Evolutionary conservation across 805 yeast genomes (phyloP).

Genomic region (Lipomyces kockii): DNA sequence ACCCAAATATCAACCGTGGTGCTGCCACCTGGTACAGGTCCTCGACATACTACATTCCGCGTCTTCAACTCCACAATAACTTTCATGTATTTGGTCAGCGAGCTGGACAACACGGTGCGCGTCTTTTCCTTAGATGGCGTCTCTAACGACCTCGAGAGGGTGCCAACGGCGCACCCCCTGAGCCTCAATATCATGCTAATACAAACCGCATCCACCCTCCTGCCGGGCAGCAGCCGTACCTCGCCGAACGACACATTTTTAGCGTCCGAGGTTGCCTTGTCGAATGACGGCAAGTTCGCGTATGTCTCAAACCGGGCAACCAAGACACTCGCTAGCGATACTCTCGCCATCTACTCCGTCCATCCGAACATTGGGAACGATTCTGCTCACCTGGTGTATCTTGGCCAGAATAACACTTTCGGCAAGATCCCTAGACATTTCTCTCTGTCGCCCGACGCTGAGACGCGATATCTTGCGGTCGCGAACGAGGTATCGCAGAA

Average conservation of each 20-base stretch:
- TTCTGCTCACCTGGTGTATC: background rate
- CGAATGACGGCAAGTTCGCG: background rate
- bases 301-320: background rate
- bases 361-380: background rate
- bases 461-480: background rate
- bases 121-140: background rate
- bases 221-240: background rate
- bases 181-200: background rate
- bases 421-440: background rate
- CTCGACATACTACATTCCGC: background rate
- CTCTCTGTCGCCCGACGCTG: background rate
- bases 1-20: background rate
- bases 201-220: background rate
- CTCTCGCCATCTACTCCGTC: background rate
- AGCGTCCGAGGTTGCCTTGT: background rate
- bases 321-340: background rate
- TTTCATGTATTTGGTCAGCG: background rate
- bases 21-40: background rate
- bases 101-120: constrained; percentile 1
- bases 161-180: background rate
- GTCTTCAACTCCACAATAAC: background rate
- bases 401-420: background rate
- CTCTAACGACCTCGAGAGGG: background rate
- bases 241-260: background rate
- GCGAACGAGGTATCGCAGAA: background rate